Percentiles rank a stretch among this genome's conserved stretches.
Evolutionary conservation across 495 filamentous ascomycete genomes (phyloP).

Genomic region (Penicillium macrosclerotiorum): DNA sequence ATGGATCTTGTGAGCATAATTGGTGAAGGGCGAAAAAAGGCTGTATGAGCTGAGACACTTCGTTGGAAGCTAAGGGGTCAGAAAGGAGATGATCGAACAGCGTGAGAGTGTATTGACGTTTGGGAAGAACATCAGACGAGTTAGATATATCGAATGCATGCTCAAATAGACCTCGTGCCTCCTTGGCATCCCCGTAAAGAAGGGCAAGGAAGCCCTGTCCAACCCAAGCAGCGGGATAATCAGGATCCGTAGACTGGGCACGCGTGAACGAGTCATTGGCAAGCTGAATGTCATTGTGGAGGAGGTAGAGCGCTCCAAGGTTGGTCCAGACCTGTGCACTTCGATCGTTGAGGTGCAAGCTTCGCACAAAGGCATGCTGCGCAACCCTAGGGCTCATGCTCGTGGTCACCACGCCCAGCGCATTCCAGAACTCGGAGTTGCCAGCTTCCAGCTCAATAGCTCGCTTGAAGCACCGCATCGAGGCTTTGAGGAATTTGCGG

Average conservation of each 20-base stretch:
- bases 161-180: slow-evolving; percentile 83
- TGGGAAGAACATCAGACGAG: slow-evolving; percentile 65
- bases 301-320: slow-evolving; percentile 77
- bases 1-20: slow-evolving; percentile 63
- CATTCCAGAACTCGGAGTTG: slow-evolving; percentile 97
- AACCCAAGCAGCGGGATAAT: slow-evolving; percentile 88
- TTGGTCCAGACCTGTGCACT: slow-evolving; percentile 87
- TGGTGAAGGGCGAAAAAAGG: slow-evolving; percentile 89
- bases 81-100: slow-evolving; percentile 74
- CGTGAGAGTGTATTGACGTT: slow-evolving; percentile 72
- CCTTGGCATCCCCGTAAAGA: slow-evolving; percentile 64
- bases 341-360: slow-evolving; percentile 85
- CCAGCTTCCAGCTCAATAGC: slow-evolving; percentile 94
- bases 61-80: slow-evolving; percentile 52
- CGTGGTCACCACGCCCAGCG: slow-evolving; percentile 86
- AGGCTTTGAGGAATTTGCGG: slow-evolving; percentile 70
- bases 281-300: slow-evolving; percentile 77
- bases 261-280: slow-evolving; percentile 87
- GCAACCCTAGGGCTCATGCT: slow-evolving; percentile 80
- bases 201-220: slow-evolving; percentile 86
- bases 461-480: slow-evolving; percentile 91
- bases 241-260: slow-evolving; percentile 90
- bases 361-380: slow-evolving; percentile 92
- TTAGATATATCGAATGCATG: slow-evolving; percentile 93
- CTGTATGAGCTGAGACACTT: slow-evolving; percentile 60